These are phyloP conservation scores for Adenanthera pavonina DNA, from an alignment of 306 rosid genomes.

Conservation along the genomic window DNA sequence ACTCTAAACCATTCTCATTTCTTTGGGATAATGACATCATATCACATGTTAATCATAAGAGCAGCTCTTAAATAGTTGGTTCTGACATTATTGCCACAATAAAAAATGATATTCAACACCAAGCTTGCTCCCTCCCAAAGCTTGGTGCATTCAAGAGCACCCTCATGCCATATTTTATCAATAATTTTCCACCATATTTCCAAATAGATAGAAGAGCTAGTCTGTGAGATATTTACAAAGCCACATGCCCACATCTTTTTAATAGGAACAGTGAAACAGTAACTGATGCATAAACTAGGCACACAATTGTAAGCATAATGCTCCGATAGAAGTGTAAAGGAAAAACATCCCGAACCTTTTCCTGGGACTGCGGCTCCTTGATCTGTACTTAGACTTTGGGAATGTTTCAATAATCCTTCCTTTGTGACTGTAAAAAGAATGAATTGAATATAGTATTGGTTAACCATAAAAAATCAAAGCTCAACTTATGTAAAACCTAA, in stretches of 20 bases:
- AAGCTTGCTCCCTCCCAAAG: not conserved
- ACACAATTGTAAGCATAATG: not conserved
- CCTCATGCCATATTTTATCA: not conserved
- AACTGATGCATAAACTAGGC: not conserved
- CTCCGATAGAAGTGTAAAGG: not conserved
- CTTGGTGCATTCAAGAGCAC: not conserved
- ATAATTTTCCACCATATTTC: not conserved
- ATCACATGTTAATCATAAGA: not conserved
- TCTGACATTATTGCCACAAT: not conserved
- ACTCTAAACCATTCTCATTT: not conserved
- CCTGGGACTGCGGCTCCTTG: slow-evolving; percentile 88
- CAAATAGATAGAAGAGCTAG: not conserved
- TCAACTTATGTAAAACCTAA: not conserved
- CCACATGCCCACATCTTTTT: not conserved
- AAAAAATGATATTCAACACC: not conserved
- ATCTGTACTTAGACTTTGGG: slow-evolving; percentile 57
- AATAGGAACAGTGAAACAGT: not conserved
- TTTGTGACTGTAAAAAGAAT: slow-evolving; percentile 62
- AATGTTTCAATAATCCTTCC: slow-evolving; percentile 73
- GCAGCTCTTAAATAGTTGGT: not conserved
- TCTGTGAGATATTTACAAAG: not conserved
- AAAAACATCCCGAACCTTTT: slow-evolving; percentile 53
- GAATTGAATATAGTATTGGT: slow-evolving; percentile 20
- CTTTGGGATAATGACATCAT: not conserved
- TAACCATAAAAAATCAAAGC: slow-evolving; percentile 8